These are phyloP conservation scores for Otatea glauca DNA, from an alignment of 176 grass and related monocot genomes.

Conservation along the genomic window DNA sequence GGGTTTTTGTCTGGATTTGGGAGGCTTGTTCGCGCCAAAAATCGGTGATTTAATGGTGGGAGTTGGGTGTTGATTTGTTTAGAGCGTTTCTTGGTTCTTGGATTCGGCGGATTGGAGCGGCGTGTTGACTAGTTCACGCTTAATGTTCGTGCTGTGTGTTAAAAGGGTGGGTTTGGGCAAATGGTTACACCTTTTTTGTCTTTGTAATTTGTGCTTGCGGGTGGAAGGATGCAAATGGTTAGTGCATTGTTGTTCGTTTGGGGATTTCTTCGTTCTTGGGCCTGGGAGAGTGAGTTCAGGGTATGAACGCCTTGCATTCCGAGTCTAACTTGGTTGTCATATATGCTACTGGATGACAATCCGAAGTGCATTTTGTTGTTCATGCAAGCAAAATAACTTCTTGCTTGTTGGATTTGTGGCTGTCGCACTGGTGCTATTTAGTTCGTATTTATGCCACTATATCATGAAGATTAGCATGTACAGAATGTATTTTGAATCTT, in stretches of 20 bases:
- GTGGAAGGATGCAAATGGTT: neutral
- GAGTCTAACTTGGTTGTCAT: neutral
- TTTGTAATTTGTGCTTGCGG: neutral
- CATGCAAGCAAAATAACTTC: neutral
- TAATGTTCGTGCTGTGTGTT: neutral
- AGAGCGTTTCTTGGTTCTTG: neutral
- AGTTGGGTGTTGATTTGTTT: neutral
- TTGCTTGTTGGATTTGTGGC: neutral
- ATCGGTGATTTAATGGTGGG: neutral
- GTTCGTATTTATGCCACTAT: neutral
- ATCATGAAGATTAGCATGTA: conserved; percentile 1
- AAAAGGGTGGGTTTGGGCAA: neutral
- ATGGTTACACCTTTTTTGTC: neutral
- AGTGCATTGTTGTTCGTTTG: conserved; percentile 23
- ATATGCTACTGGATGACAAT: neutral
- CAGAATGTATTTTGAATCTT: neutral
- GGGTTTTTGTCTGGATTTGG: neutral
- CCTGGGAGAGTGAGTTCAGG: neutral
- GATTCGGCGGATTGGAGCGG: neutral
- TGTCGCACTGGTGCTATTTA: neutral
- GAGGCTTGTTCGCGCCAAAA: neutral
- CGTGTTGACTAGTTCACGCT: neutral
- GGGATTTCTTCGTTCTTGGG: neutral
- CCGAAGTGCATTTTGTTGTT: conserved; percentile 13
- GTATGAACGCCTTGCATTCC: neutral